A percentile compares a stretch with the other conserved stretches of the same genome.
These are phyloP conservation scores for Sphagnurus paluster DNA, from an alignment of 1,284 basidiomycete genomes.

Conservation along the genomic window DNA sequence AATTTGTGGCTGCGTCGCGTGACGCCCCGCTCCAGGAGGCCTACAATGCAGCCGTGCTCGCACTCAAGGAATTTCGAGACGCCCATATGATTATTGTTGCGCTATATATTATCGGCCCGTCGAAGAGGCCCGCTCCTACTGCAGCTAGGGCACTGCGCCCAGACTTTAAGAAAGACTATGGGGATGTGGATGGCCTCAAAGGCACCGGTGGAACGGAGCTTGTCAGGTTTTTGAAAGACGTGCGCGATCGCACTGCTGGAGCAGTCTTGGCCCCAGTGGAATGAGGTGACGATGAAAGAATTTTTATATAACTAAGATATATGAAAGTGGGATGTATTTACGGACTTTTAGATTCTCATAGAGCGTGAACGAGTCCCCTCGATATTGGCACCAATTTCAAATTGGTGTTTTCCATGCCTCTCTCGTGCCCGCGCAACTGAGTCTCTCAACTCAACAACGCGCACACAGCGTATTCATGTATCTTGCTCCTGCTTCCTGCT, in stretches of 20 bases:
- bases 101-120: slow-evolving; percentile 80
- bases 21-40: slow-evolving; percentile 48
- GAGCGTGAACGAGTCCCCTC: no score
- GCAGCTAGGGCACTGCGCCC: slow-evolving; percentile 17
- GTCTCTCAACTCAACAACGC: no score
- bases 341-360: not conserved
- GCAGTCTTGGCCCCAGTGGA: slow-evolving; percentile 29
- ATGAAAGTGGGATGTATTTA: not conserved
- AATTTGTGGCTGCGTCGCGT: slow-evolving; percentile 40
- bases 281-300: not conserved
- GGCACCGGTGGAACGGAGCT: slow-evolving; percentile 89
- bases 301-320: not conserved
- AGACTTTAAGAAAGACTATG: slow-evolving; percentile 15
- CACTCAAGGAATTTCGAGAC: slow-evolving; percentile 83
- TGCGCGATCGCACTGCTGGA: slow-evolving; percentile 71
- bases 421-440: no score
- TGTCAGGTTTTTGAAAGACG: slow-evolving; percentile 79
- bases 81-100: slow-evolving; percentile 90
- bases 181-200: slow-evolving; percentile 39
- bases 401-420: no score
- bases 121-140: slow-evolving; percentile 35
- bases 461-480: no score
- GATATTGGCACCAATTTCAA: no score
- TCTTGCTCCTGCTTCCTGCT: no score
- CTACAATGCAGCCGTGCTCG: slow-evolving; percentile 74